Evolutionary conservation across 192 early-diverging fungal species (phyloP).

Genomic region (Rhizoclosmatium sp.): DNA sequence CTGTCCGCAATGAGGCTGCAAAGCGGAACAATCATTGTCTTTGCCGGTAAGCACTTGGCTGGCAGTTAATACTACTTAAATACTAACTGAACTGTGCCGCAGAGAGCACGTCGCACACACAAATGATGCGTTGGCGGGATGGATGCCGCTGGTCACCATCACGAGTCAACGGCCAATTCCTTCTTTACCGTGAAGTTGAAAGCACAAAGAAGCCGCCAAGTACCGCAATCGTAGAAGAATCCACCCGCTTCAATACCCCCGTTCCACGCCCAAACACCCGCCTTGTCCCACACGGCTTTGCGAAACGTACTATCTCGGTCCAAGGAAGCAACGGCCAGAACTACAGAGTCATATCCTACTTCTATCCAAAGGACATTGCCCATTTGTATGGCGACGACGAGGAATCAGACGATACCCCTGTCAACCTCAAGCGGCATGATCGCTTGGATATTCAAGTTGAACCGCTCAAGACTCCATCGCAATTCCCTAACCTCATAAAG

Average conservation of each 20-base stretch:
- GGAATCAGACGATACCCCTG: not conserved
- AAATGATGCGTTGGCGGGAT: slow-evolving; percentile 24
- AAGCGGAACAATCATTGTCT: slow-evolving; percentile 5
- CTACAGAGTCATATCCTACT: slow-evolving; percentile 23
- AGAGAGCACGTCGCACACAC: not conserved
- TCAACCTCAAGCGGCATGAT: not conserved
- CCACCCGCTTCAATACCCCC: slow-evolving; percentile 6
- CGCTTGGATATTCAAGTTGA: not conserved
- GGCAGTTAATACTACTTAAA: not conserved
- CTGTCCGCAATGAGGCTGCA: not conserved
- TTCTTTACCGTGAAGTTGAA: slow-evolving; percentile 24
- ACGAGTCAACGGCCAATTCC: slow-evolving; percentile 8
- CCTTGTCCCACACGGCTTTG: slow-evolving; percentile 13
- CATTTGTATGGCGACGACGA: not conserved
- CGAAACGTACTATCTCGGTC: slow-evolving; percentile 6
- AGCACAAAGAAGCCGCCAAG: not conserved
- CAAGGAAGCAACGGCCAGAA: slow-evolving; percentile 1
- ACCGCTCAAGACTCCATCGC: not conserved
- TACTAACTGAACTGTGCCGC: not conserved
- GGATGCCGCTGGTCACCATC: slow-evolving; percentile 1
- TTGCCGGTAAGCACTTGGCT: not conserved
- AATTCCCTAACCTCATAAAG: not conserved
- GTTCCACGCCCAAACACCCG: slow-evolving; percentile 4
- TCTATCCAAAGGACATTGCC: not conserved
- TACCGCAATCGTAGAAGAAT: not conserved